Evolutionary conservation across 805 yeast species (phyloP).

Genomic region (Metschnikowia peoriensis): DNA sequence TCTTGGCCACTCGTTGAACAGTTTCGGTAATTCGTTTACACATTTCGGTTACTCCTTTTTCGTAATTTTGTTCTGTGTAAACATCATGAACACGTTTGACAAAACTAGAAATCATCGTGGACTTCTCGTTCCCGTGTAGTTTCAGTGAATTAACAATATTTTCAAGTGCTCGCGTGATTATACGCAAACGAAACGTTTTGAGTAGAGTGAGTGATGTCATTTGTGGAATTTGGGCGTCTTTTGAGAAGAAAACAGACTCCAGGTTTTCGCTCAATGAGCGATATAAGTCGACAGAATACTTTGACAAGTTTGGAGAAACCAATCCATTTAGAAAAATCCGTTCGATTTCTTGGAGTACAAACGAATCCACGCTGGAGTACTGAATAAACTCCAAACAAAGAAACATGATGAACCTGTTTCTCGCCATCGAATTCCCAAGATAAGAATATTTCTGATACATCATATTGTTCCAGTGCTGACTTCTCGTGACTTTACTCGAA

Average conservation of each 20-base stretch:
- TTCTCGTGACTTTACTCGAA: constrained; percentile 16
- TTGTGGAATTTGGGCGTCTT: constrained; percentile 19
- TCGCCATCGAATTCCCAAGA: constrained; percentile 37
- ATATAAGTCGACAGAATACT: constrained; percentile 26
- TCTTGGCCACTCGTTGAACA: constrained; percentile 20
- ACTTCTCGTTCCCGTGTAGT: constrained; percentile 13
- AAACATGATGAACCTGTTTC: constrained; percentile 31
- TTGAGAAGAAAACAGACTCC: constrained; percentile 19
- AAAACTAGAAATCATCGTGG: constrained; percentile 20
- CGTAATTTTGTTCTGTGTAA: constrained; percentile 23
- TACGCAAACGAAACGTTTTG: constrained; percentile 18
- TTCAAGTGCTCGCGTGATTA: constrained; percentile 21
- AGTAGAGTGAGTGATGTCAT: constrained; percentile 20
- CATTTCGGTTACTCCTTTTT: constrained; percentile 28
- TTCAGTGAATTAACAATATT: constrained; percentile 15
- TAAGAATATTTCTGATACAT: constrained; percentile 39
- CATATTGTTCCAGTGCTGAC: constrained; percentile 35
- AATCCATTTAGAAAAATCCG: constrained; percentile 24
- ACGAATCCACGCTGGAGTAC: constrained; percentile 18
- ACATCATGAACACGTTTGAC: constrained; percentile 26
- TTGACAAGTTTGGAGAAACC: constrained; percentile 25
- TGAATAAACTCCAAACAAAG: constrained; percentile 27
- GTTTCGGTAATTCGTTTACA: constrained; percentile 28
- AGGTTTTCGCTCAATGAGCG: constrained; percentile 17
- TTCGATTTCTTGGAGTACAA: constrained; percentile 14